Evolutionary conservation across 306 rosid genomes (phyloP), one percentile per base, ranked within the genome.

Genomic region (Hylodesmum podocarpum): DNA sequence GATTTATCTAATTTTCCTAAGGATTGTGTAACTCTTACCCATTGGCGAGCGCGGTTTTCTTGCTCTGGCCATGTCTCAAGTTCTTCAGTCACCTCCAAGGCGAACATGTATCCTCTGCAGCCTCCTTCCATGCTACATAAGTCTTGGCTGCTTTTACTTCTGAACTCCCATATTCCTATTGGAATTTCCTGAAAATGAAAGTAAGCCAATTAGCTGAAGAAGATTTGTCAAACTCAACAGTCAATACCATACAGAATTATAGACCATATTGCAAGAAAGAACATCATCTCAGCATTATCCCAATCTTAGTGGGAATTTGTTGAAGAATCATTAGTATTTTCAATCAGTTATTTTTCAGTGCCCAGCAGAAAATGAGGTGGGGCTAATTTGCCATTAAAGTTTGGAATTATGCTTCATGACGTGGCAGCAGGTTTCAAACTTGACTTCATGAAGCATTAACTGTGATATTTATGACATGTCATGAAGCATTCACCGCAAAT

Each of bases 91-190:
- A 93, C 98, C 87, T 93, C 89, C 55, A 93, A 80, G 40, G 98
- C 89, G 75, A 90, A 93, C 96, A 93, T 93, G 84, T 89, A 93
- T 40, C 98, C 98, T 78, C 83, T 71, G 89, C 98, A 89, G 49
- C 87, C 96, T 68, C 98, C 98, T 80, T 85, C 87, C 61, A 73
- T 65, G 76, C 84, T 70, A 83, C 89, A 80, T 54, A 82, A 49
- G 61, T 89, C 75, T 77, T 87, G 84, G 31, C 78, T 89, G 82
- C 94, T 93, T 87, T 90, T 93, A 89, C 98, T 93, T 84, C 94
- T 86, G 81, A 90, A 93, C 70, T 87, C 93, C 98, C 98, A 93
- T 39, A 80, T 82, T 83, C 98, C 98, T 70, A 93, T 78, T 36
- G 90, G 91, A 50, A 66, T 78, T 77, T 90, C 94, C 98, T 93